Base-by-base conservation (phyloP, 352 stramenopile species). In the Globisporangium splendens region DNA sequence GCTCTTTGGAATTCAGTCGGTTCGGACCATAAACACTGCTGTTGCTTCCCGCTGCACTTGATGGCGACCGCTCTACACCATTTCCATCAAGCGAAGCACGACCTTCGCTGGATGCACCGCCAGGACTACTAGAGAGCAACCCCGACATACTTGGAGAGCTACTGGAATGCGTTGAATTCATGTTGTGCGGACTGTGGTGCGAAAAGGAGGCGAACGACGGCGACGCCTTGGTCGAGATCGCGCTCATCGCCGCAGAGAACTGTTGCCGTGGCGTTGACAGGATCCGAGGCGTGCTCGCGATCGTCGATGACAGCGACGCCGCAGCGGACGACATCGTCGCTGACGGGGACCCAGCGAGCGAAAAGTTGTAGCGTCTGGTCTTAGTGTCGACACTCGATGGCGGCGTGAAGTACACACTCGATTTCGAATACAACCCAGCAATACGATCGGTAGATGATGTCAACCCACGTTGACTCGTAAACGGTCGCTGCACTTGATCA, bases 311-410 rank as follows among this genome's bases (percentile, higher is more conserved):
- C 11, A 91, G 67, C 7, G 77, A 81, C 22, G 82, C 78, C 1
- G 79, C 82, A n/a, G 81, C 83, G 54, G 82, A 90, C 7, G 81
- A 91, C 73, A 90, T 86, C 12, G 82, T 79, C 12, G 74, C 66
- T 6, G 77, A 87, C 0, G 83, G 77, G 2, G 84, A 91, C 10
- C 66, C 69, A 2, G 71, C 61, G 44, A 77, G 77, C 15, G 75
- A 79, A 56, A 91, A 88, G 48, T 35, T 35, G 28, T 85, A 79
- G 22, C 80, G 82, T 54, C 77, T 86, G 18, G 78, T 61, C 53
- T 84, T 88, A 2, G 69, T 85, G 39, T 91, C 83, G 14, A 89
- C 72, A 20, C 73, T 80, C 28, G 80, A 57, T n/a, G 85, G 85
- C 8, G 85, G 85, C 20, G 75, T 73, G 39, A 68, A 80, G 61